Percentiles rank a stretch among this genome's conserved stretches.
Conservation (phyloP, 2,329 filamentous ascomycete genomes). For the Nemania bipapillata region DNA sequence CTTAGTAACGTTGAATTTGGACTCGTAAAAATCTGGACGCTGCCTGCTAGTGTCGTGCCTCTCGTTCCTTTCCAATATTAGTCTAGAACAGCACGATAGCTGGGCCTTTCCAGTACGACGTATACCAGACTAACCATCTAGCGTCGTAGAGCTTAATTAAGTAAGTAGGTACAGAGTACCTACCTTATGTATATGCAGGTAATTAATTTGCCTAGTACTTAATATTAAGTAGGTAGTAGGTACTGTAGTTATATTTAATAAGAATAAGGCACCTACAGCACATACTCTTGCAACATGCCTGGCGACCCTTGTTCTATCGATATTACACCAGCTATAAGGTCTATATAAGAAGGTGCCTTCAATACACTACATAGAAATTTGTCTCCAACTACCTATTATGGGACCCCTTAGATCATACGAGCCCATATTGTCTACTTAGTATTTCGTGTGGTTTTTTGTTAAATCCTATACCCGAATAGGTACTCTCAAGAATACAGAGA, state of each 20-base stretch:
- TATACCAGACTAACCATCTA: not conserved
- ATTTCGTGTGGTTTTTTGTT: constrained; percentile 7
- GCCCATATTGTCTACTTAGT: constrained; percentile 12
- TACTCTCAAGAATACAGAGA: not conserved
- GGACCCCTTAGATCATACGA: constrained; percentile 26
- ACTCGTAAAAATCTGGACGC: not conserved
- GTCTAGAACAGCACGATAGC: no score
- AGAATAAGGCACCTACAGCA: constrained; percentile 6
- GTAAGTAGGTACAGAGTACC: not conserved
- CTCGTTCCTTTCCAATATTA: no score
- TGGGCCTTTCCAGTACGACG: no score
- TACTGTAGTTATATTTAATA: constrained; percentile 4
- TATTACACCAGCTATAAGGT: constrained; percentile 22
- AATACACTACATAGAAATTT: not conserved
- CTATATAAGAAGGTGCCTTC: constrained; percentile 12
- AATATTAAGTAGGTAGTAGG: not conserved
- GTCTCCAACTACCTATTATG: constrained; percentile 28
- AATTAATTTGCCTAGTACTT: no score
- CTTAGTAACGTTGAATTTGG: not conserved
- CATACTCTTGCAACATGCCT: not conserved
- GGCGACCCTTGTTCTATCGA: constrained; percentile 23
- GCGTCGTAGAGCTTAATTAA: not conserved
- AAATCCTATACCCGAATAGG: constrained; percentile 12
- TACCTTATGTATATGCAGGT: no score
- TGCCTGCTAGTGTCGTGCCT: no score